phyloP scores from a whole-genome alignment of 768 basidiomycete genomes.

The Sarcomyxa edulis region DNA sequence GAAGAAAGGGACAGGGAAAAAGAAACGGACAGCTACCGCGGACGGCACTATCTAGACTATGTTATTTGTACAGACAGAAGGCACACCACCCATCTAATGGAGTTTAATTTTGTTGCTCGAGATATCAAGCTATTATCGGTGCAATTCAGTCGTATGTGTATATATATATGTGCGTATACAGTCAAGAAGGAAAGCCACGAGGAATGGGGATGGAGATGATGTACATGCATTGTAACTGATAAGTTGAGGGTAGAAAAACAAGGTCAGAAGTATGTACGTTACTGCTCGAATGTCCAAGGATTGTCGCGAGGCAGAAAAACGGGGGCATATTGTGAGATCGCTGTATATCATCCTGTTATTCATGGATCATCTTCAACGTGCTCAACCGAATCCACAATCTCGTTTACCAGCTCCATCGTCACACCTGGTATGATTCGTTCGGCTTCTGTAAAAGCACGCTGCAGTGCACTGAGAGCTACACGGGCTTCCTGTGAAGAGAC shows the following conservation, averaged over 20 bases:
- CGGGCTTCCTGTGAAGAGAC: conserved; percentile 92
- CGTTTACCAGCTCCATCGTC: conserved; percentile 86
- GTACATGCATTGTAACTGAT: conserved; percentile 13
- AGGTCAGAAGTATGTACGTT: background rate
- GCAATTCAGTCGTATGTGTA: too few relatives aligned
- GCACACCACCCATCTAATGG: too few relatives aligned
- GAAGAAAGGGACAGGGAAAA: conserved; percentile 60
- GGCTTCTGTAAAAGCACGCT: conserved; percentile 91
- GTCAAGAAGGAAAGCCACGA: conserved; percentile 9
- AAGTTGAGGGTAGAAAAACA: conserved; percentile 1
- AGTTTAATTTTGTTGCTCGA: too few relatives aligned
- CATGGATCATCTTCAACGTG: conserved; percentile 77
- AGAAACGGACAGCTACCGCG: conserved; percentile 50
- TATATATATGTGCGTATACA: too few relatives aligned
- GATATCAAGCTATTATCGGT: too few relatives aligned
- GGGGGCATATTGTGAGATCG: conserved; percentile 1
- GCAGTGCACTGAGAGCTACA: conserved; percentile 77
- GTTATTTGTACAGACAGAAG: too few relatives aligned
- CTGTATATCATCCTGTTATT: conserved; percentile 9
- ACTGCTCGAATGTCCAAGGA: background rate
- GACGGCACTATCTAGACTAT: background rate
- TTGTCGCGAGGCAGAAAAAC: conserved; percentile 2
- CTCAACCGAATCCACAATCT: conserved; percentile 91
- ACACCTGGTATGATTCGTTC: conserved; percentile 96
- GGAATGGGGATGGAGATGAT: conserved; percentile 8